Conservation (phyloP, 2,329 filamentous ascomycete species). For the Macroventuria anomochaeta region DNA sequence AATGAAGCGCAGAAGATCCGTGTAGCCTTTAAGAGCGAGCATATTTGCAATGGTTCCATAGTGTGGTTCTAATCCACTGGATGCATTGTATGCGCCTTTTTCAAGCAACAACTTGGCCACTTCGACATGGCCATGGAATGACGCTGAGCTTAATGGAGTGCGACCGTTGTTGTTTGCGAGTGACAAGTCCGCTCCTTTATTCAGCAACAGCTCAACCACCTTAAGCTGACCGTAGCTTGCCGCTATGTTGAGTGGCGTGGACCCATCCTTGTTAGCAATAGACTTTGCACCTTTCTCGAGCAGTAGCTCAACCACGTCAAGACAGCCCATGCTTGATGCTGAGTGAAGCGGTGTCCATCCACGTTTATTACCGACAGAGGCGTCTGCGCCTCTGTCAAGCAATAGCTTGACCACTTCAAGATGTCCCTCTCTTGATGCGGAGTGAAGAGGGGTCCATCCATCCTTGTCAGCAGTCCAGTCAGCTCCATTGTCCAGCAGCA, state of each 20-base stretch:
- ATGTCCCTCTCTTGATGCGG: background rate
- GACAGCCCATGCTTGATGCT: background rate
- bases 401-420: background rate
- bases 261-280: background rate
- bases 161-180: background rate
- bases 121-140: background rate
- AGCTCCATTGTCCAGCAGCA: conserved; percentile 1
- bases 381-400: too few relatives aligned
- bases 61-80: background rate
- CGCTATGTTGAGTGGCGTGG: background rate
- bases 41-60: conserved; percentile 1
- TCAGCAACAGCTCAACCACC: background rate
- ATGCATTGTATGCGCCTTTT: background rate
- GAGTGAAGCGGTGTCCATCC: background rate
- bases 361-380: too few relatives aligned
- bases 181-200: background rate
- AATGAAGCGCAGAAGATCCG: conserved; percentile 3
- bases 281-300: conserved; percentile 1
- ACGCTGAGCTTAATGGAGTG: background rate
- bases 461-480: background rate
- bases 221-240: background rate
- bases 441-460: background rate
- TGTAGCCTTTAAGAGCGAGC: conserved; percentile 6
- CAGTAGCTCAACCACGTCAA: background rate
- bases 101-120: background rate